Conservation (phyloP, 805 yeast genomes). For the Ogataea wickerhamii region DNA sequence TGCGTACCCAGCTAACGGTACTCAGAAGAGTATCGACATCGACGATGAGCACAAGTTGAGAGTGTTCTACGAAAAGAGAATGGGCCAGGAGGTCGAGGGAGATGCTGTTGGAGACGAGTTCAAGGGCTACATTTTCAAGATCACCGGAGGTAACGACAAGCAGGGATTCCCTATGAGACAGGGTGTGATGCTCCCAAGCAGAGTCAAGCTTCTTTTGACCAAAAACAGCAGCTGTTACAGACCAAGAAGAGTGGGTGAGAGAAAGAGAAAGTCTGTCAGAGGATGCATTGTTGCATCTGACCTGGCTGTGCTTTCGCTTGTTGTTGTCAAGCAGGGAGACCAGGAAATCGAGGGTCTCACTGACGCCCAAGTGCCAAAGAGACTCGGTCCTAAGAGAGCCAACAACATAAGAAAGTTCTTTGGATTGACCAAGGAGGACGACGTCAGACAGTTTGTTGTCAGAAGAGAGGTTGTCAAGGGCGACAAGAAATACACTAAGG, state of each 20-base stretch:
- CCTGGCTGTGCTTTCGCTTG: slow-evolving; percentile 90
- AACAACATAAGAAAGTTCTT: slow-evolving; percentile 99
- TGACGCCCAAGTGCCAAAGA: slow-evolving; percentile 92
- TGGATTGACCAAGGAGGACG: slow-evolving; percentile 94
- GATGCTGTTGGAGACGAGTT: slow-evolving; percentile 97
- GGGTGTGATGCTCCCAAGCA: slow-evolving; percentile 99
- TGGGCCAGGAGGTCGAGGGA: slow-evolving; percentile 99
- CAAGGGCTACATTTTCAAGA: slow-evolving; percentile 98
- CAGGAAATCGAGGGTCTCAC: slow-evolving; percentile 94
- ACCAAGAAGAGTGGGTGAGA: slow-evolving; percentile 99
- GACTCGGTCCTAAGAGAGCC: slow-evolving; percentile 99
- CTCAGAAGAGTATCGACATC: slow-evolving; percentile 95
- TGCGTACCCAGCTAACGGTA: slow-evolving; percentile 99
- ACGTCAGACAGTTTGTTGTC: slow-evolving; percentile 85
- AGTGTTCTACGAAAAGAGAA: slow-evolving; percentile 98
- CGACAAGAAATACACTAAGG: slow-evolving; percentile 98
- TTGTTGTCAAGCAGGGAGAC: slow-evolving; percentile 97
- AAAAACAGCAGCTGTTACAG: slow-evolving; percentile 98
- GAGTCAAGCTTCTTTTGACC: slow-evolving; percentile 92
- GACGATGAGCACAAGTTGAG: slow-evolving; percentile 99
- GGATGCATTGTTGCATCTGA: slow-evolving; percentile 98
- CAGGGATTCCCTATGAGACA: slow-evolving; percentile 99
- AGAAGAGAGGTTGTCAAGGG: slow-evolving; percentile 98
- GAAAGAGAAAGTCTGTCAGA: slow-evolving; percentile 99
- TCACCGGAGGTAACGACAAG: slow-evolving; percentile 99